Base-by-base conservation (phyloP, 1,139 yeast species). In the Nematodospora anomalae region DNA sequence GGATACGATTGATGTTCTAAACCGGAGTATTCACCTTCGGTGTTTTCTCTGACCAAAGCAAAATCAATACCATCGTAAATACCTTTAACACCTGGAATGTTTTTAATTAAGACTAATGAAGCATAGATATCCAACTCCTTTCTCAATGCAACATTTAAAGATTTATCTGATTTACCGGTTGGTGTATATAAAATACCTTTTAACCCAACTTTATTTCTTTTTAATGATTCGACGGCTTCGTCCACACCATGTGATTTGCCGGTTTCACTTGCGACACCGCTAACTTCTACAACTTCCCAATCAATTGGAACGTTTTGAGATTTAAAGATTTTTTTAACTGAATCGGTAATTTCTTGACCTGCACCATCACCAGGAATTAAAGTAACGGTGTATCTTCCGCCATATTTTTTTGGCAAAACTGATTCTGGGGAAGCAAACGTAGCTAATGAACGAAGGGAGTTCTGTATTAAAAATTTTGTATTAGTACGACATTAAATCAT, bases 1-100 rank as follows among this genome's bases (percentile, higher is more conserved):
- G 96, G 95, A 58, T 87, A 94, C 34, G 96, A 87, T 69, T 86
- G 94, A 71, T 92, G 97, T 76, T 92, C 98, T 59, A 92, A 78
- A 56, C 98, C 98, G 41, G 97, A 89, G 75, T 89, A 92, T 71
- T 92, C 98, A 74, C 97, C 97, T 73, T 92, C 97, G 50, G 78
- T 77, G 79, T 92, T 92, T 72, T 92, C 98, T 76, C 98, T 88
- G 58, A 92, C 95, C 50, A 92, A 76, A 33, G 90, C 97, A 62
- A 90, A 79, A 71, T 90, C 97, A 50, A 90, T 86, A 50, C 86
- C 89, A 45, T 82, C 76, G 62, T 88, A 79, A 64, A 92, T 86
- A 47, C 96, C 83, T 67, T 86, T 76, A 52, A 89, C 95, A 65
- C 98, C 97, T 45, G 95, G 95, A 46, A 92, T 81, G 68, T 86